Evolutionary conservation across 2,329 filamentous ascomycete genomes (phyloP).

Genomic region (Neospermospora avenae): DNA sequence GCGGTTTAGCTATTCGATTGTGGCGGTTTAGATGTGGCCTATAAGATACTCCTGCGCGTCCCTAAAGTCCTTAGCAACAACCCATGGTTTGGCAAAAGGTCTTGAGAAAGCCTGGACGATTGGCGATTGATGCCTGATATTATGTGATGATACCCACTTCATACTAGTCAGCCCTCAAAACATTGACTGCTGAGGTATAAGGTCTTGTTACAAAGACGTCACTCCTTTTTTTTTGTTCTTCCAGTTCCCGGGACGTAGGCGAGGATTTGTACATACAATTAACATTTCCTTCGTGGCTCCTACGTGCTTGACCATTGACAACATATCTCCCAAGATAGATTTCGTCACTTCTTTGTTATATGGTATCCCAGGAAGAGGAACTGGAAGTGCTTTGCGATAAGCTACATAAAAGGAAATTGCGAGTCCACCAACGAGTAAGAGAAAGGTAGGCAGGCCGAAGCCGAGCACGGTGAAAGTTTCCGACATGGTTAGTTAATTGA

Average conservation of each 20-base stretch:
- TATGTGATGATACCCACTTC: constrained; percentile 11
- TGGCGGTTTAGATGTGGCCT: too few species aligned
- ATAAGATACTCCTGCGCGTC: constrained; percentile 35
- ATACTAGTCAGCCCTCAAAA: too few species aligned
- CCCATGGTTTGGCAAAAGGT: constrained; percentile 20
- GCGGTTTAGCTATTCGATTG: too few species aligned
- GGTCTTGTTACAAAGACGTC: too few species aligned
- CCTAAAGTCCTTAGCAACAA: constrained; percentile 31
- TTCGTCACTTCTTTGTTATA: constrained; percentile 13
- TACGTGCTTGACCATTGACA: constrained; percentile 3
- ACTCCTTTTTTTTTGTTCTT: too few species aligned
- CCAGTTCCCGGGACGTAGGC: too few species aligned
- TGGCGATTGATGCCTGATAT: constrained; percentile 16
- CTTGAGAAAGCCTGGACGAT: constrained; percentile 31
- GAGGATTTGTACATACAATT: too few species aligned
- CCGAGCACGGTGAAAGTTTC: background rate
- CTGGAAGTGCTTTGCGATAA: constrained; percentile 11
- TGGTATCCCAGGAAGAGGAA: constrained; percentile 19
- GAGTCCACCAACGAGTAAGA: background rate
- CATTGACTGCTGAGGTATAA: too few species aligned
- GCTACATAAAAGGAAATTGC: background rate
- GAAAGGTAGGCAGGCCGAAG: background rate
- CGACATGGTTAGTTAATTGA: background rate
- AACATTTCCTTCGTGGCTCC: constrained; percentile 4
- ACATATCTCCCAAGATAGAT: constrained; percentile 13